Conservation (phyloP, 176 grass and related monocot genomes). For the Avena sativa region DNA sequence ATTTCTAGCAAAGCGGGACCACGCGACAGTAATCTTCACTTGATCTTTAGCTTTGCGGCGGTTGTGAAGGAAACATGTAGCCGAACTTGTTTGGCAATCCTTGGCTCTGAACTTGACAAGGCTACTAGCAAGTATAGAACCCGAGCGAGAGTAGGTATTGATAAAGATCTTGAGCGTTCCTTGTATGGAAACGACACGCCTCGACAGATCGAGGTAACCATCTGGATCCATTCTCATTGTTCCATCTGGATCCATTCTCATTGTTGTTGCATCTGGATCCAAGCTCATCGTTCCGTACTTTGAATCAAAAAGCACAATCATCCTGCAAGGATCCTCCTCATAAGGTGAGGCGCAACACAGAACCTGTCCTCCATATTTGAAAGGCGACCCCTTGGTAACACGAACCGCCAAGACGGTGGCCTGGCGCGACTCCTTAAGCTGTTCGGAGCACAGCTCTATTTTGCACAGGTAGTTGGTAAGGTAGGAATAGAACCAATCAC, state of each 20-base stretch:
- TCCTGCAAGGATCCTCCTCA: not conserved
- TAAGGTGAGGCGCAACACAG: not conserved
- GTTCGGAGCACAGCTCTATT: not conserved
- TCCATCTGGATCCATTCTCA: not conserved
- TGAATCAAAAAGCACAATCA: not conserved
- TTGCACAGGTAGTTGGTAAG: not conserved
- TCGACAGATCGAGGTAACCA: not conserved
- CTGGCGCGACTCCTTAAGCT: not conserved
- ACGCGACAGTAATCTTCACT: conserved; percentile 13
- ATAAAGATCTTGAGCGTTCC: not conserved
- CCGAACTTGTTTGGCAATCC: conserved; percentile 2
- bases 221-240: not conserved
- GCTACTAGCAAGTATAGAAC: not conserved
- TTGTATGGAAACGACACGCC: not conserved
- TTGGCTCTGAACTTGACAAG: not conserved
- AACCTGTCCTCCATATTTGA: not conserved
- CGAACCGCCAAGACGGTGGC: not conserved
- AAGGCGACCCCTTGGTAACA: not conserved
- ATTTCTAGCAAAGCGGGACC: not conserved
- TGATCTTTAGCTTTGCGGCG: not conserved
- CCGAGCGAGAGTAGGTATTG: not conserved
- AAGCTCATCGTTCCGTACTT: not conserved
- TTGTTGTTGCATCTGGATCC: too few species aligned
- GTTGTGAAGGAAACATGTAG: not conserved
- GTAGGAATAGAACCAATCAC: not conserved